A percentile compares a stretch with the other conserved stretches of the same genome.
Evolutionary conservation across 331 rosid genomes (phyloP).

Genomic region (Acacia concinna): DNA sequence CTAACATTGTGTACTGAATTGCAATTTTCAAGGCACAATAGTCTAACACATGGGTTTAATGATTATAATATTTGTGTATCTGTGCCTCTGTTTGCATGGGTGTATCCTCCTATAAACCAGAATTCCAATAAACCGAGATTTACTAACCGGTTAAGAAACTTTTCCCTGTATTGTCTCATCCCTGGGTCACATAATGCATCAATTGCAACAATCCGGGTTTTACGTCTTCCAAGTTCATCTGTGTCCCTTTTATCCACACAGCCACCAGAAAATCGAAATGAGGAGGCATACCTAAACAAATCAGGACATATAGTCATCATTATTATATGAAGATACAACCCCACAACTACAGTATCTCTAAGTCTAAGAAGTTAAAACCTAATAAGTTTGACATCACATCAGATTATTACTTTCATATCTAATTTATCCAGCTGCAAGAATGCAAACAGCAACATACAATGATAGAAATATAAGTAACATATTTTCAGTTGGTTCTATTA

Average conservation of each 20-base stretch:
- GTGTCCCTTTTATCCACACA: constrained; percentile 59
- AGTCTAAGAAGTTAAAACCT: constrained; percentile 17
- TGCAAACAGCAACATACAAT: background rate
- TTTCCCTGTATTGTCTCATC: constrained; percentile 66
- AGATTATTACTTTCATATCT: constrained; percentile 3
- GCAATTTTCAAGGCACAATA: constrained; percentile 19
- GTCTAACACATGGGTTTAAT: constrained; percentile 3
- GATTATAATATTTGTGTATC: background rate
- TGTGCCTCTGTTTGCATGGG: background rate
- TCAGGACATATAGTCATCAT: constrained; percentile 33
- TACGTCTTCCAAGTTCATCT: constrained; percentile 70
- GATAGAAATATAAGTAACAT: constrained; percentile 1
- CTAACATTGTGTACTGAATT: constrained; percentile 5
- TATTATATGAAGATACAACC: constrained; percentile 20
- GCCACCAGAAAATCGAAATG: constrained; percentile 78
- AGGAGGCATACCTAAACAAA: constrained; percentile 77
- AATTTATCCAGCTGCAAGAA: constrained; percentile 9
- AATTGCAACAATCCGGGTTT: constrained; percentile 75
- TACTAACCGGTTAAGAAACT: constrained; percentile 72
- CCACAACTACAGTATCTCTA: constrained; percentile 15
- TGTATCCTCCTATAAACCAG: background rate
- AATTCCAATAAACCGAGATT: constrained; percentile 16
- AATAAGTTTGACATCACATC: background rate
- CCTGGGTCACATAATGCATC: constrained; percentile 85
- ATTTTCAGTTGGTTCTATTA: background rate